Conservation (phyloP, 1,284 basidiomycete species). For the Lentinula novae-zelandiae region DNA sequence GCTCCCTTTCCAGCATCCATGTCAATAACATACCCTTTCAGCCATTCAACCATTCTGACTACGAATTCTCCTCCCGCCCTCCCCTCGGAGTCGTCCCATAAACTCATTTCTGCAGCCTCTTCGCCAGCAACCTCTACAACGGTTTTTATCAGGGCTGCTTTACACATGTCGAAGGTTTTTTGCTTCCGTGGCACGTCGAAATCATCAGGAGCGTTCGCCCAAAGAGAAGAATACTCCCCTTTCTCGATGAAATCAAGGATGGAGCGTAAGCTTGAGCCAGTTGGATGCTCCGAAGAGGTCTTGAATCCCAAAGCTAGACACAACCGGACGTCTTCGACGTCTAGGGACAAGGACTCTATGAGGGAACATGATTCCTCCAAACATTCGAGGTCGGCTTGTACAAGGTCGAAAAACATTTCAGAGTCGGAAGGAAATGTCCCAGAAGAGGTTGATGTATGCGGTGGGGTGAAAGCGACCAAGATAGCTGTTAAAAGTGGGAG, state of each 20-base stretch:
- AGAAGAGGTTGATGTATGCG: slow-evolving; percentile 37
- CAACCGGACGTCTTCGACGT: slow-evolving; percentile 68
- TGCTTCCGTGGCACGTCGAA: slow-evolving; percentile 50
- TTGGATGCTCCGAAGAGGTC: slow-evolving; percentile 50
- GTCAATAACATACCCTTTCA: slow-evolving; percentile 48
- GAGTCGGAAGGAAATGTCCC: slow-evolving; percentile 39
- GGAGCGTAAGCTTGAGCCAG: slow-evolving; percentile 52
- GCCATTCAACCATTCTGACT: slow-evolving; percentile 73
- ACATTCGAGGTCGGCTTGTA: slow-evolving; percentile 67
- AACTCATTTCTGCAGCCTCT: slow-evolving; percentile 70
- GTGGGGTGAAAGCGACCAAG: slow-evolving; percentile 54
- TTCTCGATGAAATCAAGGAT: slow-evolving; percentile 73
- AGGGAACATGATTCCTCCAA: slow-evolving; percentile 71
- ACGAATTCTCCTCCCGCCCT: slow-evolving; percentile 71
- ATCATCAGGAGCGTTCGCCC: slow-evolving; percentile 43
- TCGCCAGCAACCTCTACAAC: slow-evolving; percentile 85
- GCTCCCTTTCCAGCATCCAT: slow-evolving; percentile 24
- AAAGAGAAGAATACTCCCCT: slow-evolving; percentile 61
- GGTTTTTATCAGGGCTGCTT: slow-evolving; percentile 79
- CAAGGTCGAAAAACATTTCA: slow-evolving; percentile 44
- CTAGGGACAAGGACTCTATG: slow-evolving; percentile 72
- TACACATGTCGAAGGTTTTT: slow-evolving; percentile 77
- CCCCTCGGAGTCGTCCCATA: slow-evolving; percentile 65
- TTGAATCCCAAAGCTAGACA: slow-evolving; percentile 65
- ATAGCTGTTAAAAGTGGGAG: slow-evolving; percentile 61